Conservation (phyloP, 768 basidiomycete species). For the Arthromyces matolae region DNA sequence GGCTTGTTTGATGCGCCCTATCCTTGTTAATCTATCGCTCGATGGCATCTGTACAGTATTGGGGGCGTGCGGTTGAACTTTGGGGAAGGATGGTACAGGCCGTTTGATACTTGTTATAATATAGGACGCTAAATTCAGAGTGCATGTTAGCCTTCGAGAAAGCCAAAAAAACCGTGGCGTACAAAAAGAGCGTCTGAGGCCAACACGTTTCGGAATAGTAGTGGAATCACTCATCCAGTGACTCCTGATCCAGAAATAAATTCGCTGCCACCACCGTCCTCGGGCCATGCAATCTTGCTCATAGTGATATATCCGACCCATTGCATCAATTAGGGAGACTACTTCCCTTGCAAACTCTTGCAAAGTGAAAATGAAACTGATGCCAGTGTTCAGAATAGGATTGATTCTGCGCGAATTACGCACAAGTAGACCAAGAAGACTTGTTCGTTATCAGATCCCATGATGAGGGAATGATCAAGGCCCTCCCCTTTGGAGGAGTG, state of each 20-base stretch:
- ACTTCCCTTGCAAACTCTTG: slow-evolving; percentile 92
- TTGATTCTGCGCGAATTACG: too few relatives aligned
- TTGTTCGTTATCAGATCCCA: slow-evolving; percentile 66
- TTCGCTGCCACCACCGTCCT: slow-evolving; percentile 36
- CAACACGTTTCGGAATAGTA: not conserved
- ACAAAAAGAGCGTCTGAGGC: slow-evolving; percentile 39
- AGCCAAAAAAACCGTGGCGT: too few relatives aligned
- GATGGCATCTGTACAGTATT: slow-evolving; percentile 82
- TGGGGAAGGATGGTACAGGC: slow-evolving; percentile 70
- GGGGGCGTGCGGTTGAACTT: slow-evolving; percentile 76
- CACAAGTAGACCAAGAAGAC: slow-evolving; percentile 92
- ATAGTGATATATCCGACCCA: slow-evolving; percentile 71
- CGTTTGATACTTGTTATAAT: slow-evolving; percentile 47
- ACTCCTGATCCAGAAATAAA: slow-evolving; percentile 22
- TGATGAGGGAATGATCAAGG: slow-evolving; percentile 33
- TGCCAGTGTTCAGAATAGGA: too few relatives aligned
- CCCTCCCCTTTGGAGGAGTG: slow-evolving; percentile 19
- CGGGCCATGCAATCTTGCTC: slow-evolving; percentile 46
- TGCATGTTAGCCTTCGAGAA: too few relatives aligned
- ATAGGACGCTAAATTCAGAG: slow-evolving; percentile 54
- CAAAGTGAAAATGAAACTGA: slow-evolving; percentile 91
- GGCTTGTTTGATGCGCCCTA: slow-evolving; percentile 61
- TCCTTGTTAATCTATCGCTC: slow-evolving; percentile 50
- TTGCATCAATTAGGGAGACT: slow-evolving; percentile 76
- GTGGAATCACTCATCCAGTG: slow-evolving; percentile 1